A percentile compares a stretch with the other conserved stretches of the same genome.
These are phyloP conservation scores for Collybia mongolica DNA, from an alignment of 768 basidiomycete species.

Conservation along the genomic window DNA sequence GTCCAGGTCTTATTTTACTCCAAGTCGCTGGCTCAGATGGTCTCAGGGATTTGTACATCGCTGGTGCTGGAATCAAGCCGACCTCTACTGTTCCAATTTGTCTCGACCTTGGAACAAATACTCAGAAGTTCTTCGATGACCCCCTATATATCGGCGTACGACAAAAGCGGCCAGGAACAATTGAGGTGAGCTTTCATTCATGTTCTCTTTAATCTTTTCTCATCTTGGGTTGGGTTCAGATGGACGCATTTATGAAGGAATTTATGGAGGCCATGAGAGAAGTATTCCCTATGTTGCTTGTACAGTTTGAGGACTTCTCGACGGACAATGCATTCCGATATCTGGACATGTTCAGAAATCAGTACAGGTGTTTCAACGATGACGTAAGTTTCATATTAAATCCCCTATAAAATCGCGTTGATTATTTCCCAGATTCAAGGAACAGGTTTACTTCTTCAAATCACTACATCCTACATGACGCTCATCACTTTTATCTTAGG, in stretches of 20 bases:
- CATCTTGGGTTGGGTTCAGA: constrained; percentile 30
- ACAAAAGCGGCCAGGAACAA: constrained; percentile 43
- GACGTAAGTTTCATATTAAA: constrained; percentile 46
- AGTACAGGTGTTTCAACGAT: constrained; percentile 68
- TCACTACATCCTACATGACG: too few species aligned
- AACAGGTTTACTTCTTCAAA: constrained; percentile 37
- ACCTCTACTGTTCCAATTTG: constrained; percentile 60
- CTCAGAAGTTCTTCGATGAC: constrained; percentile 60
- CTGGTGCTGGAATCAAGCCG: constrained; percentile 65
- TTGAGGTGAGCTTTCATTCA: constrained; percentile 31
- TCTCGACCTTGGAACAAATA: constrained; percentile 78
- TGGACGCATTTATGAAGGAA: constrained; percentile 74
- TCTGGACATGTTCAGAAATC: constrained; percentile 58
- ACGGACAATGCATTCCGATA: constrained; percentile 79
- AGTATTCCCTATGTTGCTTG: constrained; percentile 63
- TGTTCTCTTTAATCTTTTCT: not conserved
- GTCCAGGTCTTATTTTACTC: constrained; percentile 18
- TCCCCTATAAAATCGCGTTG: not conserved
- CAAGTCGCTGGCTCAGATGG: not conserved
- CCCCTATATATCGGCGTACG: constrained; percentile 76
- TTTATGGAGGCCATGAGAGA: constrained; percentile 70
- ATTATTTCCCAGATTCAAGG: constrained; percentile 53
- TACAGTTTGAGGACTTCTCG: constrained; percentile 80
- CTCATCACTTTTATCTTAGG: constrained; percentile 44
- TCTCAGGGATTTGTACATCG: constrained; percentile 62